These are phyloP conservation scores for Herpetospermum pedunculosum DNA, from an alignment of 306 rosid species.

Conservation along the genomic window DNA sequence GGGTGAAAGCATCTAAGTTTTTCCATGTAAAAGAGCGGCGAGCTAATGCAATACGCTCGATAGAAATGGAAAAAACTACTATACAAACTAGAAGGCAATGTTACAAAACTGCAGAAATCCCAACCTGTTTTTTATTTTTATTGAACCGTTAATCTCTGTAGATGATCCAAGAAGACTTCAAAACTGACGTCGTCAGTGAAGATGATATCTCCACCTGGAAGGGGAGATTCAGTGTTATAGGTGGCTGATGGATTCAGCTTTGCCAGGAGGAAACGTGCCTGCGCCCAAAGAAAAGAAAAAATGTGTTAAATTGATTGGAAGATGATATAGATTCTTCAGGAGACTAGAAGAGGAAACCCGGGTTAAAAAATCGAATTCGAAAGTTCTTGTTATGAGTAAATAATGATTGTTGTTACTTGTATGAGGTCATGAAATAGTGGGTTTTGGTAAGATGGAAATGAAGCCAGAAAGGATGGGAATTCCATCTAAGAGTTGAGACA, in stretches of 20 bases:
- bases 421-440: background rate
- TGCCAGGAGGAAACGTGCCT: slow-evolving; percentile 92
- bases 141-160: slow-evolving; percentile 92
- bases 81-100: slow-evolving; percentile 19
- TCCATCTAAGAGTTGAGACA: background rate
- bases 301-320: background rate
- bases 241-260: slow-evolving; percentile 89
- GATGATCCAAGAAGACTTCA: slow-evolving; percentile 93
- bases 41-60: slow-evolving; percentile 1
- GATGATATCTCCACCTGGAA: slow-evolving; percentile 79
- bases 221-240: slow-evolving; percentile 55
- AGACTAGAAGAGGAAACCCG: background rate
- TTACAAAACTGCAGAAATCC: slow-evolving; percentile 20
- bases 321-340: background rate
- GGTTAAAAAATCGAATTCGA: background rate
- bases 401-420: background rate
- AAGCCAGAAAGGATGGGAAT: background rate
- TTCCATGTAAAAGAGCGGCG: background rate
- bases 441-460: background rate
- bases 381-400: background rate
- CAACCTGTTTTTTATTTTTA: slow-evolving; percentile 13
- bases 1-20: background rate
- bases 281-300: slow-evolving; percentile 6
- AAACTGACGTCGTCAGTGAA: slow-evolving; percentile 92
- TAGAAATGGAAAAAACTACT: slow-evolving; percentile 10